Evolutionary conservation across 306 rosid genomes (phyloP).

Genomic region (Pyrus pyrifolia): DNA sequence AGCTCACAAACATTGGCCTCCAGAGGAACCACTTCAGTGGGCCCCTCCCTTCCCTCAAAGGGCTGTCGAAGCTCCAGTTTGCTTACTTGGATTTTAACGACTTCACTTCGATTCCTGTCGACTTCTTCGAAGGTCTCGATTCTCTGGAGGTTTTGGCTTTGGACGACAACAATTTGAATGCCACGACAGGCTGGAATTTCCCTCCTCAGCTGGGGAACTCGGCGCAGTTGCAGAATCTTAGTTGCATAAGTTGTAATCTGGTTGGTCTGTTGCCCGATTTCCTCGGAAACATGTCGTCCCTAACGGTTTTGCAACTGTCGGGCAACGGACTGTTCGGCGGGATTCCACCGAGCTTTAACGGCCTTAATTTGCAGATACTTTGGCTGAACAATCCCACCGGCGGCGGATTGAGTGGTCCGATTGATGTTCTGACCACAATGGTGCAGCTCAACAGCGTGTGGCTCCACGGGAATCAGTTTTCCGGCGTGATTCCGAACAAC

Average conservation of each 20-base stretch:
- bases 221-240: conserved; percentile 48
- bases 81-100: conserved; percentile 58
- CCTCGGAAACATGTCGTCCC: conserved; percentile 54
- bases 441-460: conserved; percentile 51
- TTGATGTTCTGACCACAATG: conserved; percentile 62
- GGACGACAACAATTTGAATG: conserved; percentile 58
- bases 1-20: conserved; percentile 65
- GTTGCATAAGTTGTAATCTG: conserved; percentile 61
- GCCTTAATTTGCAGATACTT: conserved; percentile 39
- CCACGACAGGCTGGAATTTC: conserved; percentile 57
- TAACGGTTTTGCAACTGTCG: conserved; percentile 54
- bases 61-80: conserved; percentile 37
- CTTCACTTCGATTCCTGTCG: conserved; percentile 66
- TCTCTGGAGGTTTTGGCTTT: conserved; percentile 64
- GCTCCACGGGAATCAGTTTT: conserved; percentile 87
- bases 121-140: conserved; percentile 57
- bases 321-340: conserved; percentile 46
- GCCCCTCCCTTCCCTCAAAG: conserved; percentile 56
- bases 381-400: conserved; percentile 72
- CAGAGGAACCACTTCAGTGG: conserved; percentile 65
- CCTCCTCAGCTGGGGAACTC: conserved; percentile 40
- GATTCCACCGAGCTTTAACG: conserved; percentile 39
- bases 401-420: conserved; percentile 47
- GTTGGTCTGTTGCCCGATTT: conserved; percentile 72
- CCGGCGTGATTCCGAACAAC: conserved; percentile 59